These are phyloP conservation scores for Cyberlindnera maclurae DNA, from an alignment of 805 yeast species.

Conservation along the genomic window DNA sequence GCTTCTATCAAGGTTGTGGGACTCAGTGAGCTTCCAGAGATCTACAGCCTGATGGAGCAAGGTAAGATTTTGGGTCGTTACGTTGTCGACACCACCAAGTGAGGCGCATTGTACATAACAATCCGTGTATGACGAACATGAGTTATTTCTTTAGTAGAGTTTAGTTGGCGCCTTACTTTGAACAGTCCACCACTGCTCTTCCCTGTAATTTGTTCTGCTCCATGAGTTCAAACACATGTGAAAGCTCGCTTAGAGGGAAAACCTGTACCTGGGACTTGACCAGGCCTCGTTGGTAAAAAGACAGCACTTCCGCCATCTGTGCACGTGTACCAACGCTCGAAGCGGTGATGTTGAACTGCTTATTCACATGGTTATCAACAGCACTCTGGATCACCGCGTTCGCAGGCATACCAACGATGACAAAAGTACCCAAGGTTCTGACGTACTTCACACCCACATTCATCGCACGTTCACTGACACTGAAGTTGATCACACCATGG, in stretches of 20 bases:
- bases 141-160: too few relatives aligned
- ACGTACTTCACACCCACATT: slow-evolving; percentile 42
- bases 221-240: slow-evolving; percentile 46
- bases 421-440: slow-evolving; percentile 54
- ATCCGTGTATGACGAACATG: too few relatives aligned
- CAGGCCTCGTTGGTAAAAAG: slow-evolving; percentile 57
- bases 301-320: slow-evolving; percentile 53
- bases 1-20: slow-evolving; percentile 56
- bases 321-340: slow-evolving; percentile 21
- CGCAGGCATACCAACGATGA: slow-evolving; percentile 53
- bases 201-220: slow-evolving; percentile 53
- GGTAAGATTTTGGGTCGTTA: slow-evolving; percentile 66
- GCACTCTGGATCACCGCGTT: slow-evolving; percentile 37
- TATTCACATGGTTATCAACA: slow-evolving; percentile 40
- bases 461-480: slow-evolving; percentile 46
- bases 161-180: too few relatives aligned
- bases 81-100: slow-evolving; percentile 71
- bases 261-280: slow-evolving; percentile 52
- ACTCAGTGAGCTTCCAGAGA: slow-evolving; percentile 43
- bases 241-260: slow-evolving; percentile 46
- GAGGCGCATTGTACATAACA: slow-evolving; percentile 6
- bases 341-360: slow-evolving; percentile 36
- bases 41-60: slow-evolving; percentile 48
- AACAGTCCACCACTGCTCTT: slow-evolving; percentile 75
- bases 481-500: slow-evolving; percentile 63